phyloP scores from a whole-genome alignment of 2,329 filamentous ascomycete genomes.

The Cytospora piceicola region DNA sequence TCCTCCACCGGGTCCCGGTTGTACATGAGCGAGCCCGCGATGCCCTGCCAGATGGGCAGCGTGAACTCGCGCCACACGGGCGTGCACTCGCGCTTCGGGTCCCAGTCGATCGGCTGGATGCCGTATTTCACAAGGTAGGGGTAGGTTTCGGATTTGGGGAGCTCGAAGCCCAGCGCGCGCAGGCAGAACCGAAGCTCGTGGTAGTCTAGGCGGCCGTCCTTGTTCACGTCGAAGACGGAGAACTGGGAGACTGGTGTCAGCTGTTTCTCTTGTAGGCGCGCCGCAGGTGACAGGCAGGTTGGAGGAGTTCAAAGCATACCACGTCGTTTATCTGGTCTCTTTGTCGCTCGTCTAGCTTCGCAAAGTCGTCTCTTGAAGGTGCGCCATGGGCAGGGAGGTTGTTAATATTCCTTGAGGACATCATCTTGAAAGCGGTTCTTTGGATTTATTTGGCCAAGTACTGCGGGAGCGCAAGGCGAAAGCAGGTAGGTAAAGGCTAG shows the following conservation, averaged over 20 bases:
- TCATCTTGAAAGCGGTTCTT: conserved; percentile 27
- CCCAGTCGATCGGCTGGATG: conserved; percentile 66
- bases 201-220: conserved; percentile 92
- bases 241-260: conserved; percentile 61
- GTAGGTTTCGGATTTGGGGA: conserved; percentile 84
- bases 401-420: conserved; percentile 30
- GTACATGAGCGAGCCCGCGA: conserved; percentile 80
- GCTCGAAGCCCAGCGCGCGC: conserved; percentile 91
- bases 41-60: conserved; percentile 71
- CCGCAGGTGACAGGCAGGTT: not conserved
- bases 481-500: conserved; percentile 3
- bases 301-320: conserved; percentile 55
- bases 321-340: conserved; percentile 92
- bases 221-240: conserved; percentile 94
- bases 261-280: not conserved
- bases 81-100: conserved; percentile 55
- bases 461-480: conserved; percentile 12
- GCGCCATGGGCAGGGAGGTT: conserved; percentile 28
- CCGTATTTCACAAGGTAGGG: conserved; percentile 81
- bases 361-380: conserved; percentile 42
- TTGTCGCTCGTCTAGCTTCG: conserved; percentile 78
- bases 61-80: conserved; percentile 73
- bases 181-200: conserved; percentile 97
- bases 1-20: conserved; percentile 87
- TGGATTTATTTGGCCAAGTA: conserved; percentile 1